Percentiles rank a stretch among this genome's conserved stretches.
Conservation (phyloP, 176 grass and related monocot genomes). For the Chrysopogon serrulatus region DNA sequence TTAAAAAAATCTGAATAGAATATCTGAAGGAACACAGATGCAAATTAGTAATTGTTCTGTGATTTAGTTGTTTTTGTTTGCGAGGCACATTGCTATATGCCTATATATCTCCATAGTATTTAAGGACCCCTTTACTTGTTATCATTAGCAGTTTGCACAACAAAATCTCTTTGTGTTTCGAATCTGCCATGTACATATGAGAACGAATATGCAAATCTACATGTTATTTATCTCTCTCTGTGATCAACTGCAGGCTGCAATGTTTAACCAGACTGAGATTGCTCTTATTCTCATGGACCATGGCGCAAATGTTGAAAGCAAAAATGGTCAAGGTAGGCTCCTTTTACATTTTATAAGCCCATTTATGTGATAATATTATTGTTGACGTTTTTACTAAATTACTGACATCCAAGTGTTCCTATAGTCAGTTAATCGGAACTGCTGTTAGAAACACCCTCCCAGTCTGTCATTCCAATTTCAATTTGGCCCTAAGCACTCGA, state of each 20-base stretch:
- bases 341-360: background rate
- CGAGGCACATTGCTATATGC: background rate
- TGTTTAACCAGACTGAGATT: constrained; percentile 99
- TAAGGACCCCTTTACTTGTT: background rate
- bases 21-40: background rate
- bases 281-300: constrained; percentile 85
- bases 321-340: constrained; percentile 82
- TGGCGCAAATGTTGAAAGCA: constrained; percentile 78
- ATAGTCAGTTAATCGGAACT: background rate
- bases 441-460: background rate
- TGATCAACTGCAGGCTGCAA: constrained; percentile 66
- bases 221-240: constrained; percentile 19
- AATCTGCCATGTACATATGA: background rate
- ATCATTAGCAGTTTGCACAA: constrained; percentile 3
- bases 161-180: background rate
- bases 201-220: background rate
- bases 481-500: background rate
- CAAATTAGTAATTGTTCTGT: background rate
- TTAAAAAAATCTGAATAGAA: background rate
- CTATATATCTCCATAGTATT: background rate
- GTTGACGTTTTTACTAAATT: background rate
- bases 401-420: background rate
- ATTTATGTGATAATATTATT: background rate
- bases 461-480: background rate
- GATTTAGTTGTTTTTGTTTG: constrained; percentile 18